Conservation (phyloP, 1,284 basidiomycete genomes). For the Cutaneotrichosporon sp. region DNA sequence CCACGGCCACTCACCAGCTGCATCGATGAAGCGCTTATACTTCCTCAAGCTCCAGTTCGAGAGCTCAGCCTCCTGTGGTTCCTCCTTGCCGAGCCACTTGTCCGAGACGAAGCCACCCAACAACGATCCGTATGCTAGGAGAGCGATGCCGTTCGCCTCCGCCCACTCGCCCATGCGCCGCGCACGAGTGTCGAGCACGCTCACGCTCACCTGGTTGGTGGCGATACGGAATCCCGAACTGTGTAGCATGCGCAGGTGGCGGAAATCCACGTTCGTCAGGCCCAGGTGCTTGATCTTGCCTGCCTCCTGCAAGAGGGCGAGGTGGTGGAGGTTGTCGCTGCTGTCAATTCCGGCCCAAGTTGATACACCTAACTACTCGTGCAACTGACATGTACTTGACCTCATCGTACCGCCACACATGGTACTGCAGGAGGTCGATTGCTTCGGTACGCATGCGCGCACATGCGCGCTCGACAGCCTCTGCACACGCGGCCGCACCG, state of each 20-base stretch:
- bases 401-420: slow-evolving; percentile 17
- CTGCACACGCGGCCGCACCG: slow-evolving; percentile 6
- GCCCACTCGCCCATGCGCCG: slow-evolving; percentile 24
- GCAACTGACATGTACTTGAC: slow-evolving; percentile 13
- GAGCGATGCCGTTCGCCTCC: slow-evolving; percentile 14
- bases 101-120: slow-evolving; percentile 28
- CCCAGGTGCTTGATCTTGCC: slow-evolving; percentile 20
- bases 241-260: slow-evolving; percentile 26
- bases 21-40: slow-evolving; percentile 29
- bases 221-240: slow-evolving; percentile 22
- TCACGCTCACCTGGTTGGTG: slow-evolving; percentile 27
- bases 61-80: slow-evolving; percentile 11
- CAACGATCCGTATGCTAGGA: slow-evolving; percentile 27
- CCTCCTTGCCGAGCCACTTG: slow-evolving; percentile 23
- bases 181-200: slow-evolving; percentile 28
- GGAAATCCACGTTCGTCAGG: slow-evolving; percentile 27
- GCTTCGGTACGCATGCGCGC: not conserved
- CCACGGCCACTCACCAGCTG: slow-evolving; percentile 22
- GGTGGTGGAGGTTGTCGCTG: slow-evolving; percentile 17
- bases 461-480: slow-evolving; percentile 12
- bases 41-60: slow-evolving; percentile 19
- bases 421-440: slow-evolving; percentile 18
- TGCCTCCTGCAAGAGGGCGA: slow-evolving; percentile 8
- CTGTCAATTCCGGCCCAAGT: not conserved
- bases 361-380: not conserved